Base-by-base conservation (phyloP, 352 stramenopile genomes). In the Pilasporangium apinafurcum region DNA sequence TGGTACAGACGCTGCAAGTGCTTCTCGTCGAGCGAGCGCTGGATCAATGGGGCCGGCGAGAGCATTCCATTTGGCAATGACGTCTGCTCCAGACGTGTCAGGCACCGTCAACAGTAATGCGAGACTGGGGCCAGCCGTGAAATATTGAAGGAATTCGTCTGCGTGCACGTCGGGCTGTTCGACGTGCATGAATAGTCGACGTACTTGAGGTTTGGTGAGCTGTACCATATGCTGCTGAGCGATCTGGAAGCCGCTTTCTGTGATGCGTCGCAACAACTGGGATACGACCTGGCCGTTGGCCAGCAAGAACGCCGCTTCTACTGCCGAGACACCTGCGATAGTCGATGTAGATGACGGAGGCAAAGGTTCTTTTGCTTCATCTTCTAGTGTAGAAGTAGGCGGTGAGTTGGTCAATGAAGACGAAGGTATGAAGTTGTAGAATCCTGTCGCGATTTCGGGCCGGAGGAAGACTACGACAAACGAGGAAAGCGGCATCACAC, bases 41-140 rank as follows among this genome's bases (percentile, higher is more conserved):
- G 81, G 69, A 29, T 95, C 63, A 16, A 62, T 72, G 3, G 66
- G 58, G 14, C 86, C 86, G n/a, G 79, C 56, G 4, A 95, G 32
- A 5, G 53, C 32, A 4, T 79, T 73, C 55, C 81, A 77, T 17
- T 24, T 29, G 9, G 44, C 28, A 12, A 86, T 51, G 20, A 59
- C 68, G 36, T 52, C 32, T 7, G 17, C 13, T 5, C 5, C 44
- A 7, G 37, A 17, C 2, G 53, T 48, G 18, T 55, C 32, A 7
- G 53, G 36, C 4, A 53, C 43, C 18, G 56, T 39, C 14, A 95
- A 58, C 24, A 89, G 44, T 5, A 96, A 53, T 8, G 61, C 68
- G 25, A 89, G 64, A n/a, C 78, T 73, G 1, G 70, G 64, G 4
- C 76, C 85, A 21, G 56, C 62, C 10, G 68, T 76, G 33, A 95